Conservation (phyloP, 495 filamentous ascomycete species). For the Aspergillus carlsbadensis region DNA sequence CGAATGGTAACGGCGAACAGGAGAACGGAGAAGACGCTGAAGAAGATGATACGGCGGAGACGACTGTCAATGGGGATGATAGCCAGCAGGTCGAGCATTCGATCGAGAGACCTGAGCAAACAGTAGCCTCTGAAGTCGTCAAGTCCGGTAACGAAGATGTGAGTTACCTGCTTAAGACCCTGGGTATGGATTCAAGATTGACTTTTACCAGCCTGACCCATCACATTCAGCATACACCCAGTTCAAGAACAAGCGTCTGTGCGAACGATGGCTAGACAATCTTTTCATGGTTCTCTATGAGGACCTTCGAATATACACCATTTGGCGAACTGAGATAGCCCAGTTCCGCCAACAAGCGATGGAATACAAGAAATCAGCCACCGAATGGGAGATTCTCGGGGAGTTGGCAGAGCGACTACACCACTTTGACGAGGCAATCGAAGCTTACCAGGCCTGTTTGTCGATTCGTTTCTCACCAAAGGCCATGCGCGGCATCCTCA, state of each 20-base stretch:
- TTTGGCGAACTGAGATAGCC: constrained; percentile 97
- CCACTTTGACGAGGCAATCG: constrained; percentile 81
- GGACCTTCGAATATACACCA: constrained; percentile 96
- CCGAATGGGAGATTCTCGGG: constrained; percentile 98
- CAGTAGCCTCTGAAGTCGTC: constrained; percentile 75
- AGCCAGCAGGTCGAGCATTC: constrained; percentile 41
- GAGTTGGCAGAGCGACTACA: constrained; percentile 90
- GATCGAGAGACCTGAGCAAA: constrained; percentile 80
- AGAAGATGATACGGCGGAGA: constrained; percentile 20
- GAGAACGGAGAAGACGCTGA: constrained; percentile 40
- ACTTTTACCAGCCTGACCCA: constrained; percentile 40
- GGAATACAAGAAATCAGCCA: constrained; percentile 90
- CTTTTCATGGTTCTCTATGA: constrained; percentile 99
- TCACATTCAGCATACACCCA: constrained; percentile 56
- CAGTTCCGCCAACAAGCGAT: constrained; percentile 86
- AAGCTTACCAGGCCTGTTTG: constrained; percentile 86
- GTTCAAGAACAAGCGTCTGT: constrained; percentile 94
- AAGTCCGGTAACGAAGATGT: constrained; percentile 81
- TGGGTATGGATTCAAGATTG: neutral
- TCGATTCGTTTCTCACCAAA: constrained; percentile 83
- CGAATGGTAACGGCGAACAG: constrained; percentile 41
- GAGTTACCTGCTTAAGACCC: constrained; percentile 25
- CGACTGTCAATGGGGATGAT: constrained; percentile 32
- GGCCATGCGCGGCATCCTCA: constrained; percentile 80
- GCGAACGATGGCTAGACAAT: constrained; percentile 97